phyloP scores from a whole-genome alignment of 345 rosid genomes.

The Eucalyptus marginata region DNA sequence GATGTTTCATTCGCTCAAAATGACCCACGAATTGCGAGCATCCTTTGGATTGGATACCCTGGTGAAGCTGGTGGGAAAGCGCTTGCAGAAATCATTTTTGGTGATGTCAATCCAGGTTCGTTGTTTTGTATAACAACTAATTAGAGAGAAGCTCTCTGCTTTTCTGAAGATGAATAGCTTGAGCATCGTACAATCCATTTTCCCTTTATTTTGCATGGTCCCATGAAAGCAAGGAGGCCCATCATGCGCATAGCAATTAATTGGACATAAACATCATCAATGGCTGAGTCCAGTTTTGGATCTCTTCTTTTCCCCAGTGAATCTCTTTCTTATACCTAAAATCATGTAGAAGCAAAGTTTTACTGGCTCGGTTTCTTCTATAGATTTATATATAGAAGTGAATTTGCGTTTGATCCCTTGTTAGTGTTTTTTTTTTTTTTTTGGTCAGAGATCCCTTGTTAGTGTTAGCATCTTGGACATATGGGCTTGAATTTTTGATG shows the following conservation, averaged over 20 bases:
- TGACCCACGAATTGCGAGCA: constrained; percentile 50
- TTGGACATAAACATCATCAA: background rate
- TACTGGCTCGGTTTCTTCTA: background rate
- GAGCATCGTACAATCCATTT: background rate
- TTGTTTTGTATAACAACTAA: background rate
- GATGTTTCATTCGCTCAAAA: constrained; percentile 70
- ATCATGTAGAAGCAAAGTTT: background rate
- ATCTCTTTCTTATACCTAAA: background rate
- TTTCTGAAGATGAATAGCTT: background rate
- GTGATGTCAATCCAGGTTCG: constrained; percentile 82
- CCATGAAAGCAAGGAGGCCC: background rate
- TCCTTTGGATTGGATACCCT: constrained; percentile 90
- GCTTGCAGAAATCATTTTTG: constrained; percentile 71
- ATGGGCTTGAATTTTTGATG: background rate
- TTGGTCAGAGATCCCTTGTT: background rate
- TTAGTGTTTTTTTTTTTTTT: no score
- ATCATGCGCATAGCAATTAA: background rate
- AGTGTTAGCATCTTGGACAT: background rate
- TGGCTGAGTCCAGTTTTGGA: background rate
- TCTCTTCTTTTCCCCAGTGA: background rate
- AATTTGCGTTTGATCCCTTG: background rate
- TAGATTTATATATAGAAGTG: background rate
- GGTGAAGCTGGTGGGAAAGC: constrained; percentile 91
- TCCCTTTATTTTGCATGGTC: background rate
- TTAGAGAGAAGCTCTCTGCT: background rate